Base-by-base conservation (phyloP, 2,329 filamentous ascomycete species). In the Metarhizium sp. region DNA sequence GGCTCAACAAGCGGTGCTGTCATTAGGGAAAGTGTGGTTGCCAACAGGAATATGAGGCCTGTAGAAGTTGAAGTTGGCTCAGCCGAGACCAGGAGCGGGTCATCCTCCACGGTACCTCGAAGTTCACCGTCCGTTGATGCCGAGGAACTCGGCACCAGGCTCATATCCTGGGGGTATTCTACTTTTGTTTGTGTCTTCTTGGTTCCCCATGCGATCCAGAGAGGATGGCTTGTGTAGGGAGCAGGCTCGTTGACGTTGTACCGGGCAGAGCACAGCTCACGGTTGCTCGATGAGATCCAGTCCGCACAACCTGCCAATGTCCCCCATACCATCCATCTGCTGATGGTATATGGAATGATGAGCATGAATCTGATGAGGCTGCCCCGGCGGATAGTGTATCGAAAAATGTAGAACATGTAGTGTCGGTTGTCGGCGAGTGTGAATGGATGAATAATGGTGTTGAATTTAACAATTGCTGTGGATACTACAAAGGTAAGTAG, bases 401-500 rank as follows among this genome's bases (percentile, higher is more conserved):
- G 85, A 75, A 99, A 99, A 58, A 95, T 77, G 73, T 99, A 99
- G 71, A 99, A 99, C 69, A 95, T 87, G 74, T 96, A 99, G 69
- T 99, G 94, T 2, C 94, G 80, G 70, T 99, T 99, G 70, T 99
- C 94, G 38, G 94, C 94, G 1, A 97, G 80, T 0, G 92, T 96
- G 68, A 97, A 99, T 0, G 94, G 92, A 66, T 99, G 94, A 47
- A 97, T 82, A 59, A 96, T 87, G 38, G 94, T 99, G 77, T 96
- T 97, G 77, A 81, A 87, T 59, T 82, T 81, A 29, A 96, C 84
- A 20, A 84, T 68, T 13, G 67, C 61, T 2, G 74, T 49, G 0
- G 77, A 76, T 7, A 71, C 55, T 6, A 65, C 54, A 0, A 76
- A 50, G 2, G 73, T 72, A 1, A 61, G 59, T 7, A 68, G 34